Evolutionary conservation across 2,329 filamentous ascomycete genomes (phyloP), one percentile per base, ranked within the genome.

Genomic region (Pseudopithomyces maydicus): DNA sequence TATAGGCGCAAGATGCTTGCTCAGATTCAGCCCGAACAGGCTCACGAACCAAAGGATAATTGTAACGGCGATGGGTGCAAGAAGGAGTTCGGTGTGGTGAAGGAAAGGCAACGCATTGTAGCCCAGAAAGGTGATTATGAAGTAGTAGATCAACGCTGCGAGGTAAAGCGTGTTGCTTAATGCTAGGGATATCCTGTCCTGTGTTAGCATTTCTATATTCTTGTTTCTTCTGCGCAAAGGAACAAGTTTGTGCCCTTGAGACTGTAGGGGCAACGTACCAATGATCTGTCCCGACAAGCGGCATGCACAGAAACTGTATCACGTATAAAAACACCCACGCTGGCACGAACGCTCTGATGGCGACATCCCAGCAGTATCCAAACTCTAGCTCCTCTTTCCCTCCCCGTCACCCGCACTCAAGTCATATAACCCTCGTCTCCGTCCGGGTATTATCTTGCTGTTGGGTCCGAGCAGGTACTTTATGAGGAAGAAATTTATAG

Each of bases 291-390:
- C 81, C 79, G 41, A 85, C 78, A 39, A 89, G 74, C 19, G 87
- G 87, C 76, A 89, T 86, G 57, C 88, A 81, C 41, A 90, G 74
- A 71, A 89, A 90, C 66, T 89, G 87, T 39, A 89, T 76, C 46
- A 88, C 85, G 63, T 88, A 88, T 23, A 90, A 79, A 67, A 88
- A 86, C 23, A 87, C 80, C 80, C 88, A 89, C 4, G 89, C 80
- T 0, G 87, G 86, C 63, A 89, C 86, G 73, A 88, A 90, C 0
- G 87, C 86, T 36, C 87, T 80, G 38, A 88, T 89, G 0, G 85
- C 84, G 19, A 88, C 87, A 77, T 90, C 87, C 75, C 89, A 89
- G 72, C 87, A 89, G 70, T 90, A 90, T 52, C 87, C 87, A 75
- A 89, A 90, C 68, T 89, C 87, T 59, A 90, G 73, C 57, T 84